Percentiles rank a stretch among this genome's conserved stretches.
phyloP scores from a whole-genome alignment of 2,329 filamentous ascomycete genomes.

The Truncatella angustata region DNA sequence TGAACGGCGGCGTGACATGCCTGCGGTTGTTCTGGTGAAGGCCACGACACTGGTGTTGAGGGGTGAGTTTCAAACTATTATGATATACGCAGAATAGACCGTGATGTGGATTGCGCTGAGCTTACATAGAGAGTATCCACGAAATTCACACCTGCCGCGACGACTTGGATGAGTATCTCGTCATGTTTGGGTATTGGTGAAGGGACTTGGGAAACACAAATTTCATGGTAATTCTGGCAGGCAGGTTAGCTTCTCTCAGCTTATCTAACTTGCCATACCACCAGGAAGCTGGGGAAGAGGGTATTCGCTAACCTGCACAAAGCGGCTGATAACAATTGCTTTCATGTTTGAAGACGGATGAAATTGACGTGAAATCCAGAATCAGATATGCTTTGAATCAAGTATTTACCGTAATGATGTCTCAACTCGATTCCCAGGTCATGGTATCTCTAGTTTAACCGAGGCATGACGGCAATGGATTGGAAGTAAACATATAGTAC shows the following conservation, averaged over 20 bases:
- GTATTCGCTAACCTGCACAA: conserved; percentile 18
- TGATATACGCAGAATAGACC: too few species aligned
- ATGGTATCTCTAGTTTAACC: too few species aligned
- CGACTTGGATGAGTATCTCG: conserved; percentile 45
- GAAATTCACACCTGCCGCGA: conserved; percentile 57
- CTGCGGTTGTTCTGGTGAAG: conserved; percentile 59
- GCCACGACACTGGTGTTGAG: conserved; percentile 42
- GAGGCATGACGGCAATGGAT: too few species aligned
- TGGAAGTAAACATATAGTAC: too few species aligned
- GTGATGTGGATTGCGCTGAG: neutral
- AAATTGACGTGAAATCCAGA: too few species aligned
- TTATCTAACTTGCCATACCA: too few species aligned
- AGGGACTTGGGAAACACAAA: conserved; percentile 30
- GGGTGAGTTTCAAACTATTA: too few species aligned
- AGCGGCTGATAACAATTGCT: conserved; percentile 25
- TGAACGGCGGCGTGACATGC: conserved; percentile 56
- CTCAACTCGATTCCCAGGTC: too few species aligned
- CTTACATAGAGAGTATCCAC: conserved; percentile 57
- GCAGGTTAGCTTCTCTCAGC: neutral
- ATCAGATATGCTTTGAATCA: too few species aligned
- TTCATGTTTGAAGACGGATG: conserved; percentile 21
- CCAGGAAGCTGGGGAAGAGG: too few species aligned
- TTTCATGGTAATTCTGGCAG: conserved; percentile 22
- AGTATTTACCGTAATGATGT: too few species aligned
- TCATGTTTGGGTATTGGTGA: conserved; percentile 29